Evolutionary conservation across 768 basidiomycete species (phyloP).

Genomic region (Phaffia australis): DNA sequence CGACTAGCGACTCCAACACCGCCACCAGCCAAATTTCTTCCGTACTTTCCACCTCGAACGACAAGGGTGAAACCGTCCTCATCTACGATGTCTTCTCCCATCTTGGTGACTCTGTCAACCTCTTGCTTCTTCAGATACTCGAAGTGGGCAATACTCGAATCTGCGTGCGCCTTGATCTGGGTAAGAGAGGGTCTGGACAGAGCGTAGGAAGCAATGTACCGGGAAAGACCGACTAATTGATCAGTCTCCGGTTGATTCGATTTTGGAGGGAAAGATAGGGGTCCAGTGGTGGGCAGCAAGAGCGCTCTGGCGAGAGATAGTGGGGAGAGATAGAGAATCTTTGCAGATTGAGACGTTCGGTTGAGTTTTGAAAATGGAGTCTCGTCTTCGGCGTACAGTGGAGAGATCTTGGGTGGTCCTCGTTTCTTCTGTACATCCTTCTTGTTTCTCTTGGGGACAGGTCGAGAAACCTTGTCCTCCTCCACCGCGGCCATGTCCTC

Average conservation of each 20-base stretch:
- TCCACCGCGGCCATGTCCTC: slow-evolving; percentile 22
- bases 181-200: slow-evolving; percentile 66
- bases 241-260: too few relatives aligned
- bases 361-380: slow-evolving; percentile 53
- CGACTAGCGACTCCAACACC: slow-evolving; percentile 59
- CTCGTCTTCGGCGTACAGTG: slow-evolving; percentile 47
- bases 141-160: slow-evolving; percentile 62
- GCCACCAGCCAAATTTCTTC: slow-evolving; percentile 66
- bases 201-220: slow-evolving; percentile 56
- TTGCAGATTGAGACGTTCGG: slow-evolving; percentile 50
- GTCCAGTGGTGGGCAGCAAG: slow-evolving; percentile 27
- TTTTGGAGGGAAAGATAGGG: slow-evolving; percentile 40
- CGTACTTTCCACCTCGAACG: slow-evolving; percentile 81
- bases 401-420: slow-evolving; percentile 40
- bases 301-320: slow-evolving; percentile 62
- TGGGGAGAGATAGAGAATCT: slow-evolving; percentile 60
- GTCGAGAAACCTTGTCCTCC: slow-evolving; percentile 29
- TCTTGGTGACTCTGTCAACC: slow-evolving; percentile 43
- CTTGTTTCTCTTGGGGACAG: slow-evolving; percentile 28
- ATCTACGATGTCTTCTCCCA: slow-evolving; percentile 73
- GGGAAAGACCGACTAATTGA: slow-evolving; percentile 54
- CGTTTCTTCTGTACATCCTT: slow-evolving; percentile 40
- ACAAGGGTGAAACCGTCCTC: slow-evolving; percentile 93
- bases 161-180: slow-evolving; percentile 62
- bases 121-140: slow-evolving; percentile 54